phyloP scores from a whole-genome alignment of 257 asterid species.

The Solanum pinnatisectum region DNA sequence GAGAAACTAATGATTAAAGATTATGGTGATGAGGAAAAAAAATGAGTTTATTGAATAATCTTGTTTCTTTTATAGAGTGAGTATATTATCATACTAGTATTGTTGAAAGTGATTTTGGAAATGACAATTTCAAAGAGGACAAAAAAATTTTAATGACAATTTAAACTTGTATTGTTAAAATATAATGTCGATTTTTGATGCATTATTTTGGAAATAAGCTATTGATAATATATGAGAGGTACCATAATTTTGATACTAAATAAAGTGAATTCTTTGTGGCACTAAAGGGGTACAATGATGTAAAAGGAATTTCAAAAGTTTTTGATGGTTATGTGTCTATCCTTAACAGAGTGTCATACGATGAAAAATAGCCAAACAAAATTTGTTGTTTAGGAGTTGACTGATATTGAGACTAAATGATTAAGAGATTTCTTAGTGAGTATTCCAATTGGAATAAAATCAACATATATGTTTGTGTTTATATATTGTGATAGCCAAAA shows the following conservation, averaged over 20 bases:
- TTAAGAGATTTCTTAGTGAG: neutral
- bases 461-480: no score
- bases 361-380: neutral
- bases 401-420: neutral
- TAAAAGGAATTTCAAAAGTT: neutral
- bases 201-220: neutral
- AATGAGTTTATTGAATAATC: neutral
- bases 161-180: neutral
- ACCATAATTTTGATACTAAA: neutral
- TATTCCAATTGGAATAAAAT: neutral
- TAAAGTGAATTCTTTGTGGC: neutral
- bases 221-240: neutral
- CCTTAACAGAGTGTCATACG: neutral
- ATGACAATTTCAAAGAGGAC: neutral
- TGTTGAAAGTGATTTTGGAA: neutral
- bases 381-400: neutral
- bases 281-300: neutral
- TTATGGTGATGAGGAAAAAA: neutral
- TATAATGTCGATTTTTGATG: neutral
- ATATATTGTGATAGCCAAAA: no score
- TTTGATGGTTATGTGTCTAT: neutral
- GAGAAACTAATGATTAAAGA: neutral
- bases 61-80: neutral
- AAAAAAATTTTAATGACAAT: no score
- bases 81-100: neutral